These are phyloP conservation scores for Sporothrix protearum DNA, from an alignment of 2,329 filamentous ascomycete species.

Conservation along the genomic window DNA sequence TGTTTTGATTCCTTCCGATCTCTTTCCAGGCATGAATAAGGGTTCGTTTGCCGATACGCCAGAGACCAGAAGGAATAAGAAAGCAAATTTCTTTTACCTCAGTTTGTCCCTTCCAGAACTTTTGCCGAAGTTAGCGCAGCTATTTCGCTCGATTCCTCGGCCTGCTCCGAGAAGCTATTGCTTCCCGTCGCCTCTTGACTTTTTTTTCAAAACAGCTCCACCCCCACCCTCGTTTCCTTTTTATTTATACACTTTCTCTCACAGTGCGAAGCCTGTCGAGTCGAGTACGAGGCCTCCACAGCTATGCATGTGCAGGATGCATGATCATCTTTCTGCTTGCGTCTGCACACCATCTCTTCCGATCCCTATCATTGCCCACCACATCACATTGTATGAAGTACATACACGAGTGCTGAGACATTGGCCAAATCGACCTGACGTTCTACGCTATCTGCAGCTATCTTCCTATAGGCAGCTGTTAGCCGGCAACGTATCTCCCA, in stretches of 20 bases:
- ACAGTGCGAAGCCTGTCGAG: not conserved
- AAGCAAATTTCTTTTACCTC: not conserved
- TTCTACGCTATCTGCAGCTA: not conserved
- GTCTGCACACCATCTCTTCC: not conserved
- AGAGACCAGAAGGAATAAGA: not conserved
- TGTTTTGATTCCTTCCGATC: not conserved
- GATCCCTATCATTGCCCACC: not conserved
- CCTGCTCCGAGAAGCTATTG: not conserved
- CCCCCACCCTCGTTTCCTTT: not conserved
- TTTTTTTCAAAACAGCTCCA: not conserved
- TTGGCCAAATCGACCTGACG: not conserved
- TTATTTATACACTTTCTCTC: not conserved
- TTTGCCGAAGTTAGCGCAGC: constrained; percentile 13
- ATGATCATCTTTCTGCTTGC: not conserved
- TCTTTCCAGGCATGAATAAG: not conserved
- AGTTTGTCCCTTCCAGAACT: not conserved
- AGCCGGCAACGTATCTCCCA: not conserved
- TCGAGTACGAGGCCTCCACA: not conserved
- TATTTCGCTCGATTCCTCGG: not conserved
- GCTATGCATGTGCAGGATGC: constrained; percentile 4
- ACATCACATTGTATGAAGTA: not conserved
- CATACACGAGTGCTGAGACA: not conserved
- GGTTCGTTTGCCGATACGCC: not conserved
- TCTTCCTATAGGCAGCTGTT: not conserved
- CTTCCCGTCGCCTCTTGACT: not conserved